Conservation (phyloP, 148 eudicot species). For the Simmondsia chinensis region DNA sequence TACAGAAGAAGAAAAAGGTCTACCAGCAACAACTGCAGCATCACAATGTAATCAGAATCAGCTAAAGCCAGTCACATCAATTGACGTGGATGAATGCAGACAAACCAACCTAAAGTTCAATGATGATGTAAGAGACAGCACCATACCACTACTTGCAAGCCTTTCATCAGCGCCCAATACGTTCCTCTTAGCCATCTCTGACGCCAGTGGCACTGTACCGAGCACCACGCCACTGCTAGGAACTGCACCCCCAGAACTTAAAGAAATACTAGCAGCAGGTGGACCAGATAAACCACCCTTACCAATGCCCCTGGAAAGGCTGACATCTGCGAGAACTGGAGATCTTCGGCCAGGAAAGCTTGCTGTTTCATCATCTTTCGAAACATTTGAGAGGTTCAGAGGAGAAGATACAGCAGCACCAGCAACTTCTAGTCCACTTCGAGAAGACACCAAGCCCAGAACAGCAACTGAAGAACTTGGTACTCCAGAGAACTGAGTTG, state of each 20-base stretch:
- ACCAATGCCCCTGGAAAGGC: slow-evolving; percentile 43
- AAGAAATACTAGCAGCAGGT: slow-evolving; percentile 32
- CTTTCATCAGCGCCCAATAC: slow-evolving; percentile 71
- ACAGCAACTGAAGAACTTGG: slow-evolving; percentile 33
- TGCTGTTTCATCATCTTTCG: slow-evolving; percentile 60
- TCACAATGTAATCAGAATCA: slow-evolving; percentile 41
- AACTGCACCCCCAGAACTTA: slow-evolving; percentile 40
- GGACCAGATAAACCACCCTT: slow-evolving; percentile 55
- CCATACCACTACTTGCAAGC: slow-evolving; percentile 51
- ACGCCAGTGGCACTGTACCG: slow-evolving; percentile 45
- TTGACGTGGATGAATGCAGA: slow-evolving; percentile 30
- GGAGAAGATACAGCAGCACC: slow-evolving; percentile 42
- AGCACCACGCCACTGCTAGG: slow-evolving; percentile 44
- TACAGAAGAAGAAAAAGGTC: slow-evolving; percentile 58
- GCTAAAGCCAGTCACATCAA: slow-evolving; percentile 29
- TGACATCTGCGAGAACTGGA: slow-evolving; percentile 51
- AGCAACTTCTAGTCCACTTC: slow-evolving; percentile 29
- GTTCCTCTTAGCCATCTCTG: slow-evolving; percentile 73
- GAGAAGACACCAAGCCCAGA: slow-evolving; percentile 28
- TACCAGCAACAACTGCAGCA: slow-evolving; percentile 46
- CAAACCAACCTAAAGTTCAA: slow-evolving; percentile 33
- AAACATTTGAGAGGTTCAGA: slow-evolving; percentile 30
- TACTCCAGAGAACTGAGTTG: slow-evolving; percentile 19
- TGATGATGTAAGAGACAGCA: slow-evolving; percentile 34
- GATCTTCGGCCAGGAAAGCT: slow-evolving; percentile 57